Evolutionary conservation across 2,329 filamentous ascomycete species (phyloP), one percentile per base, ranked within the genome.

Genomic region (Paracorniculantispora psalliotae): DNA sequence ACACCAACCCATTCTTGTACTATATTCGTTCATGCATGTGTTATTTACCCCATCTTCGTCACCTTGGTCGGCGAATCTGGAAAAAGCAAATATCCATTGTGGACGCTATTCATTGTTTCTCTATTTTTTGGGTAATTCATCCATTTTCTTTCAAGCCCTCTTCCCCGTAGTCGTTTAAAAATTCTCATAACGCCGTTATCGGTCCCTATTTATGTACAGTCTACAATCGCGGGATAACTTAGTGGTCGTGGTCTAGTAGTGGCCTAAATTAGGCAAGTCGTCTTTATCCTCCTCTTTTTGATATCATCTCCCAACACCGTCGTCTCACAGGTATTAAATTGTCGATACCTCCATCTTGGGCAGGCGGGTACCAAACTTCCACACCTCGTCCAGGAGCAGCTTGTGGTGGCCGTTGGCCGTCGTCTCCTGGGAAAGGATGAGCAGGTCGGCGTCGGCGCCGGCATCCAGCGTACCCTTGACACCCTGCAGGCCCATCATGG

Each of bases 371-470:
- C 89, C 89, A 76, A 91, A 91, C 73, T 92, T 92, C 89, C 88
- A 92, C 21, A 91, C 88, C 72, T 90, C 83, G 61, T 90, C 86
- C n/a, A 92, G 78, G 12, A 81, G 76, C 43, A 93, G 73, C 60
- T 78, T 79, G 62, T 72, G 77, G 41, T 65, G 69, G 12, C 79
- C 79, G 44, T 73, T 72, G 9, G 63, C 73, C 49, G 69, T 73
- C 23, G 74, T 70, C 15, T 77, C 74, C 59, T 88, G 80, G 4
- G 83, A 83, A 37, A 93, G 72, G 19, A 93, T 81, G 37, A 91
- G 82, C 51, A 93, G 69, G 71, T 89, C 86, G 7, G 85, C 86
- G 70, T 89, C 86, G 19, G 84, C 84, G 5, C 82, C 85, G n/a
- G 80, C 75, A 3, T 81, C 77, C 56, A 89, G 73, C 15, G 76